Base-by-base conservation (phyloP, 2,329 filamentous ascomycete species). In the Pseudogymnoascus sp. region DNA sequence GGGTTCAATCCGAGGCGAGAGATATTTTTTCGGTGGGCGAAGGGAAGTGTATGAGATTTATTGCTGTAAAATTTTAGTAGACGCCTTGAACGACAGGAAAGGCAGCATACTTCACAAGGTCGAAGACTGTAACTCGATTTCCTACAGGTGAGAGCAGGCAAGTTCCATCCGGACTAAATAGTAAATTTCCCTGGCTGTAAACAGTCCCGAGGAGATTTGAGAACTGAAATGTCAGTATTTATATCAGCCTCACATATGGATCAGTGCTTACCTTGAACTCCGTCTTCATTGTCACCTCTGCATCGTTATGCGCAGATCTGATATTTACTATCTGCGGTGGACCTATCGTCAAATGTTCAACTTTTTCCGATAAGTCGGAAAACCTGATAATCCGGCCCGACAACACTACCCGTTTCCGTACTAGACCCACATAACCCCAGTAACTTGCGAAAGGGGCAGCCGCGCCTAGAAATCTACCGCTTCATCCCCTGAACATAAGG, bases 141-240 rank as follows among this genome's bases (percentile, higher is more conserved):
- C 95, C 95, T 62, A 99, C 95, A 6, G 95, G 96, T 49, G 95
- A 99, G 72, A 96, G 90, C 68, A 99, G 84, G 78, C 91, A 93
- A 71, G 91, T 95, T 74, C 96, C 96, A 84, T 99, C 93, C 66
- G 93, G 91, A 71, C 91, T 96, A 81, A 96, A 99, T 74, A 97
- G 84, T 72, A 99, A 85, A 76, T 97, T 99, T 78, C 96, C 95
- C 84, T 93, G 91, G 80, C 92, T 91, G 82, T 97, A 99, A 74
- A 99, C 95, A 70, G 95, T 99, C 75, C 95, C 96, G 73, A 99
- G 85, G 75, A 99, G 85, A 78, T 97, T 99, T 75, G 93, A 96
- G 79, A 99, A 99, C 93, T 97, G 72, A n/a, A 23, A n/a, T 12
- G 65, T 78, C 63, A 78, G 64, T 46, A 60, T 21, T 23, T 43